Percentiles rank a stretch among this genome's conserved stretches.
These are phyloP conservation scores for Annulohypoxylon truncatum DNA, from an alignment of 2,329 filamentous ascomycete species.

Conservation along the genomic window DNA sequence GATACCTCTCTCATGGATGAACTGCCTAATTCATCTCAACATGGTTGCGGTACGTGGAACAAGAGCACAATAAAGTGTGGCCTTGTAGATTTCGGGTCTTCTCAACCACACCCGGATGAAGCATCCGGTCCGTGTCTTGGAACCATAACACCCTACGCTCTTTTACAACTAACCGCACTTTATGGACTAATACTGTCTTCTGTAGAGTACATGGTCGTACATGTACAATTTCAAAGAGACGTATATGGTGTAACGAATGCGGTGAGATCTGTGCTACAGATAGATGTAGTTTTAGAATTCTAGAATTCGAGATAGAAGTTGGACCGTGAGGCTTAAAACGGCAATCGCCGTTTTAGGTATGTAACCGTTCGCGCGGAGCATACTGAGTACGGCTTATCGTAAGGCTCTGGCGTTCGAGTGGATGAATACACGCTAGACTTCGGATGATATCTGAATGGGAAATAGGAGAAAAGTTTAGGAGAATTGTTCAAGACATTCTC, in stretches of 20 bases:
- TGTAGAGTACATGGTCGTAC: background rate
- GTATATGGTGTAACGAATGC: background rate
- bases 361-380: background rate
- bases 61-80: slow-evolving; percentile 4
- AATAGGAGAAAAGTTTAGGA: slow-evolving; percentile 23
- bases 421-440: background rate
- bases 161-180: background rate
- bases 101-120: background rate
- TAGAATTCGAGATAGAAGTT: background rate
- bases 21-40: background rate
- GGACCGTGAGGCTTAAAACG: background rate
- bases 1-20: slow-evolving; percentile 15
- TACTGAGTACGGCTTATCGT: background rate
- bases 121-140: background rate
- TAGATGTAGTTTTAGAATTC: background rate
- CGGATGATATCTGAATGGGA: slow-evolving; percentile 14
- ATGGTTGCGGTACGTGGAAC: background rate
- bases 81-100: slow-evolving; percentile 1
- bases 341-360: background rate
- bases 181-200: background rate
- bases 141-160: background rate
- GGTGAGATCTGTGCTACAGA: slow-evolving; percentile 12
- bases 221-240: background rate
- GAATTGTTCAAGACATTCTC: slow-evolving; percentile 5
- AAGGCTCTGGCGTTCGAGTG: background rate